Evolutionary conservation across 371 early-diverging fungal species (phyloP).

Genomic region (Batkoa obscura): DNA sequence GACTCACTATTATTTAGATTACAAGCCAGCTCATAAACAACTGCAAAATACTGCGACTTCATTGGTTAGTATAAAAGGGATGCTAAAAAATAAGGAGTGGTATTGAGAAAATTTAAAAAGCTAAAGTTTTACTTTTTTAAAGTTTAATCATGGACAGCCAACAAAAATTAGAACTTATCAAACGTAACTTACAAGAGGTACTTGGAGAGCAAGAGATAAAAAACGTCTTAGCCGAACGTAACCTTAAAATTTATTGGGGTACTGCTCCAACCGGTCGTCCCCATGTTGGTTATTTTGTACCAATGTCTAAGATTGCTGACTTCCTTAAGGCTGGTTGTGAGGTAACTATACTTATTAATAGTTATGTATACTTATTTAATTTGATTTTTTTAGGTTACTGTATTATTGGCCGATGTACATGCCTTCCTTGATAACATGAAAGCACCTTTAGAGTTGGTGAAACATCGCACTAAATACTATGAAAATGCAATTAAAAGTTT

Average conservation of each 20-base stretch:
- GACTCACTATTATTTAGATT: too few species aligned
- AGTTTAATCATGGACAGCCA: constrained; percentile 11
- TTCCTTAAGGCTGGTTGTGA: constrained; percentile 88
- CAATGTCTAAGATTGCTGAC: constrained; percentile 97
- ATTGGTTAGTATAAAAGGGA: too few species aligned
- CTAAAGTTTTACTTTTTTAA: too few species aligned
- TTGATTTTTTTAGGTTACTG: constrained; percentile 45
- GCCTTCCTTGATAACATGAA: constrained; percentile 99
- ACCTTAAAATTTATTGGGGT: constrained; percentile 97
- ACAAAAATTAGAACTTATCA: constrained; percentile 74
- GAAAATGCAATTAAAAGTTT: constrained; percentile 83
- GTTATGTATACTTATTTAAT: not conserved
- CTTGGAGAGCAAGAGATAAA: constrained; percentile 84
- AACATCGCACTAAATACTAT: constrained; percentile 87
- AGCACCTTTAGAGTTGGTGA: constrained; percentile 86
- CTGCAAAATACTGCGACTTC: too few species aligned
- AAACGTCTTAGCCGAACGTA: constrained; percentile 68
- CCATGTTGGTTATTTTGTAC: constrained; percentile 97
- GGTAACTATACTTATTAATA: constrained; percentile 13
- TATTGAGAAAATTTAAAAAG: too few species aligned
- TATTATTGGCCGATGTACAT: constrained; percentile 97
- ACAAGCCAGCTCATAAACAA: too few species aligned
- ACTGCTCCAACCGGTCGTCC: constrained; percentile 98
- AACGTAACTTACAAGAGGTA: constrained; percentile 91
- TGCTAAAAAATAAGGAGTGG: too few species aligned